Conservation (phyloP, 305 asterid genomes). For the Fraxinus sp. region DNA sequence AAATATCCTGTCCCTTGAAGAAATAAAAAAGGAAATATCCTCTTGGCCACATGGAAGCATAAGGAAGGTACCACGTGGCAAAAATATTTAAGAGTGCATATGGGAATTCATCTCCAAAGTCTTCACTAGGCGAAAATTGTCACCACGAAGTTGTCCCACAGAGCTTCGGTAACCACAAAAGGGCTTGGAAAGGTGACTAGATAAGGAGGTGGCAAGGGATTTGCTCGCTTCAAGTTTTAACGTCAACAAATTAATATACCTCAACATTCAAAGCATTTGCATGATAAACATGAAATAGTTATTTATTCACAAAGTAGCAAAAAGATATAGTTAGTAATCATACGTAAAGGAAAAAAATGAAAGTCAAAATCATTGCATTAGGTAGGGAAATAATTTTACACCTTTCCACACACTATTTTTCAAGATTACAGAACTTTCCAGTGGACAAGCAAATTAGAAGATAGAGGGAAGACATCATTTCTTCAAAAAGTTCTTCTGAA, state of each 20-base stretch:
- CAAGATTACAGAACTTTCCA: background rate
- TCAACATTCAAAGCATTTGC: background rate
- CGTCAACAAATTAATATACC: background rate
- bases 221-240: background rate
- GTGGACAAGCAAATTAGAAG: constrained; percentile 29
- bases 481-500: constrained; percentile 74
- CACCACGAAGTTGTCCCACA: background rate
- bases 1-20: background rate
- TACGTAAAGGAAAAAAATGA: no score
- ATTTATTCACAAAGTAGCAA: background rate
- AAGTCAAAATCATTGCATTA: no score
- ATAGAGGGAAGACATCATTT: constrained; percentile 58
- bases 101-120: background rate
- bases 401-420: background rate
- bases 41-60: background rate
- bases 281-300: background rate
- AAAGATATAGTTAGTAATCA: background rate
- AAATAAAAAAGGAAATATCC: background rate
- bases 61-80: no score
- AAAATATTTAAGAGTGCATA: background rate
- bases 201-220: background rate
- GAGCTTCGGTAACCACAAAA: background rate
- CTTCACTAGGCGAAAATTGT: background rate
- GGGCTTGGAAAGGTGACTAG: background rate
- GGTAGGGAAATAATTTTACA: background rate